These are phyloP conservation scores for Strobilomyces echinocephalus DNA, from an alignment of 768 basidiomycete species.

Conservation along the genomic window DNA sequence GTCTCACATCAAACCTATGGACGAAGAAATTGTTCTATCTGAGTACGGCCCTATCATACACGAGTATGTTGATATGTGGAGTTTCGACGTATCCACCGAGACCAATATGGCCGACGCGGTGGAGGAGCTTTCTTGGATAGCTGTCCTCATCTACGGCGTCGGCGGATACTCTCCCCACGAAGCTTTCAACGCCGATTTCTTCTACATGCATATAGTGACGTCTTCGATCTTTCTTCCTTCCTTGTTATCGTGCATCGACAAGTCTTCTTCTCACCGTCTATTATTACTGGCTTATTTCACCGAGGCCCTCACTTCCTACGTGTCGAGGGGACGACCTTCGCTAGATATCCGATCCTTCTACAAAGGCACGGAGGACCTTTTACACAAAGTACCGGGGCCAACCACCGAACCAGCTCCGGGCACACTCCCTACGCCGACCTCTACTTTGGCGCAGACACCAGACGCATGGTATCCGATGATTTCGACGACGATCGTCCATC, in stretches of 20 bases:
- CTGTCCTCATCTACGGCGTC: slow-evolving; percentile 54
- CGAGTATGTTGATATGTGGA: slow-evolving; percentile 45
- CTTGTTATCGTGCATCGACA: slow-evolving; percentile 35
- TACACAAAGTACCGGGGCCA: slow-evolving; percentile 34
- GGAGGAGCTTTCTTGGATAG: slow-evolving; percentile 61
- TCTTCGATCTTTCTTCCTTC: slow-evolving; percentile 60
- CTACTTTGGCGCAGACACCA: slow-evolving; percentile 35
- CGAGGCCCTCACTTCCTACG: slow-evolving; percentile 25
- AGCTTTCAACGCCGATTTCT: slow-evolving; percentile 64
- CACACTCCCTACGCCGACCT: slow-evolving; percentile 29
- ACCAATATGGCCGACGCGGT: slow-evolving; percentile 45
- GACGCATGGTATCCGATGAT: slow-evolving; percentile 58
- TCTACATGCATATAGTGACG: slow-evolving; percentile 67
- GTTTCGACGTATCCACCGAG: slow-evolving; percentile 34
- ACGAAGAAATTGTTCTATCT: slow-evolving; percentile 25
- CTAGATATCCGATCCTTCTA: slow-evolving; percentile 32
- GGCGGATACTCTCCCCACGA: slow-evolving; percentile 43
- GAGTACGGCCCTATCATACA: slow-evolving; percentile 36
- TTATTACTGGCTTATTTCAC: slow-evolving; percentile 29
- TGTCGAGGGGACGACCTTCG: slow-evolving; percentile 32
- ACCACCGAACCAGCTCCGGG: slow-evolving; percentile 19
- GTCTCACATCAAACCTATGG: slow-evolving; percentile 15
- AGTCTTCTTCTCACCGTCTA: slow-evolving; percentile 21
- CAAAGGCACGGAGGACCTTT: slow-evolving; percentile 17
- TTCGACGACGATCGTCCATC: slow-evolving; percentile 48